A percentile compares a stretch with the other conserved stretches of the same genome.
phyloP scores from a whole-genome alignment of 2,329 filamentous ascomycete genomes.

The Monosporascus cannonballus region DNA sequence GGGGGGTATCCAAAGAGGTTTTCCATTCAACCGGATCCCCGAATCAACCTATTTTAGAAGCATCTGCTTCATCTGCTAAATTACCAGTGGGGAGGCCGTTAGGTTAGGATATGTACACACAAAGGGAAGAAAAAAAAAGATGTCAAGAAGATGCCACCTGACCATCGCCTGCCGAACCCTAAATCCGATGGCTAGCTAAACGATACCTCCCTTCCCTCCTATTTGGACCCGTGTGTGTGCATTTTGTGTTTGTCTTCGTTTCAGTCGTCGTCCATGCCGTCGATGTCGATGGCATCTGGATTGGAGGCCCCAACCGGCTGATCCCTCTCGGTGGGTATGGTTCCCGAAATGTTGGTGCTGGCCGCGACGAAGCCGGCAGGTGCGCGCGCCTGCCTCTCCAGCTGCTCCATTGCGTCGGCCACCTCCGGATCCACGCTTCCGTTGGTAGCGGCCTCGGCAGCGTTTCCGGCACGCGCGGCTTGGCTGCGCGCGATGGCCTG shows the following conservation, averaged over 20 bases:
- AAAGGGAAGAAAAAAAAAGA: no score
- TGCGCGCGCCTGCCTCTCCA: constrained; percentile 83
- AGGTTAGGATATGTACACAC: no score
- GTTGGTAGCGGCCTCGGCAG: constrained; percentile 13
- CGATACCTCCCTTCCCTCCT: no score
- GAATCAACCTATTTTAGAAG: no score
- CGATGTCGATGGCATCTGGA: constrained; percentile 79
- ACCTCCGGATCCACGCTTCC: constrained; percentile 43
- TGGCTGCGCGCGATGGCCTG: constrained; percentile 84
- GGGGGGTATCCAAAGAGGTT: no score
- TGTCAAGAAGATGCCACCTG: no score
- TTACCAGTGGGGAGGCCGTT: no score
- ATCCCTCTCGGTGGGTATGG: constrained; percentile 37
- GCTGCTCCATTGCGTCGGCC: constrained; percentile 79
- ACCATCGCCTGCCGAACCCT: no score
- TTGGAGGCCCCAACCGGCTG: constrained; percentile 52
- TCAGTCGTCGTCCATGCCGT: constrained; percentile 59
- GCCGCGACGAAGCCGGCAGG: constrained; percentile 89
- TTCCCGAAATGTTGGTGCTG: constrained; percentile 64
- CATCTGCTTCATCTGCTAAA: no score
- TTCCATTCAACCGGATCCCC: no score
- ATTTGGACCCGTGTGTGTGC: no score
- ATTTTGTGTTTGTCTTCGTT: constrained; percentile 9
- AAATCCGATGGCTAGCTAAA: no score
- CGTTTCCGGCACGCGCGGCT: constrained; percentile 34